Evolutionary conservation across 345 rosid genomes (phyloP).

Genomic region (Ailanthus altissimus): DNA sequence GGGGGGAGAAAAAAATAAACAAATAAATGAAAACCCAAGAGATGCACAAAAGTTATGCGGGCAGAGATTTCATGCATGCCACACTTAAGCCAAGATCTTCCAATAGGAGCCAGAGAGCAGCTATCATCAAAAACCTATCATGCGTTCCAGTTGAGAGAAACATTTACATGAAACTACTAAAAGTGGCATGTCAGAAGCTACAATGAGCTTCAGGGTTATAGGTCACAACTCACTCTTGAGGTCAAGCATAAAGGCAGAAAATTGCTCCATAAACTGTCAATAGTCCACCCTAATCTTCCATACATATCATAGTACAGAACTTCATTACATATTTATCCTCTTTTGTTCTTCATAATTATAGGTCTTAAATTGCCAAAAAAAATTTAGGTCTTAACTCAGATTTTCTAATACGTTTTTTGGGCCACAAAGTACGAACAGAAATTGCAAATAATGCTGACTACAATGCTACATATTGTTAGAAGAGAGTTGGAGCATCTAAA

Average conservation of each 20-base stretch:
- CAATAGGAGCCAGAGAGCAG: background rate
- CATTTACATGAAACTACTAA: background rate
- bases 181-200: background rate
- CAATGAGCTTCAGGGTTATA: background rate
- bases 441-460: background rate
- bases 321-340: background rate
- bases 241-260: background rate
- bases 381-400: background rate
- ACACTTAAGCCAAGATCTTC: too few species aligned
- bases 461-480: background rate
- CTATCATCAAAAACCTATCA: background rate
- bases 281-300: background rate
- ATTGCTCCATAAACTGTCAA: background rate
- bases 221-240: background rate
- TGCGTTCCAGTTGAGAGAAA: background rate
- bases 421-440: background rate
- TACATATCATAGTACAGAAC: background rate
- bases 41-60: too few species aligned
- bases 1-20: too few species aligned
- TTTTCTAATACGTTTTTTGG: background rate
- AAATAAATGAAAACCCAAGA: background rate
- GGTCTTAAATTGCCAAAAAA: background rate
- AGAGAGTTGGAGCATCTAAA: background rate
- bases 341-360: background rate
- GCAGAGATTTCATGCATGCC: background rate